Percentiles rank a stretch among this genome's conserved stretches.
phyloP scores from a whole-genome alignment of 164 flowering plant species.

The Vitis labrusca region DNA sequence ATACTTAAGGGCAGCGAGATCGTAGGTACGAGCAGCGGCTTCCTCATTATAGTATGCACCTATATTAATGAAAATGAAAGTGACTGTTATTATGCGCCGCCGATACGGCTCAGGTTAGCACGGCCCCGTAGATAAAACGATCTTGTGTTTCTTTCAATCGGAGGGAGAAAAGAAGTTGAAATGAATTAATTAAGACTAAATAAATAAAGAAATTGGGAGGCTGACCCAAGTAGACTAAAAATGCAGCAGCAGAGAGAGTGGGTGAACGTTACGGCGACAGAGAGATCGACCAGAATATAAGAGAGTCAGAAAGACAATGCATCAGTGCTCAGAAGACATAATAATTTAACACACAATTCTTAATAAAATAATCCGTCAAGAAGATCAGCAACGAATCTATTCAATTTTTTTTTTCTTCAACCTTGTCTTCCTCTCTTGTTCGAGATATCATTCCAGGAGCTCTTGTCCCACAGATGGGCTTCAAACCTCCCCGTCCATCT shows the following conservation, averaged over 20 bases:
- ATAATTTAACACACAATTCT: too few species aligned
- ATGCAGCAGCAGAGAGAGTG: conserved; percentile 35
- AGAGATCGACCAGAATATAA: conserved; percentile 26
- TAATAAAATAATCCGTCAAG: too few species aligned
- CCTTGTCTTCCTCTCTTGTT: conserved; percentile 97
- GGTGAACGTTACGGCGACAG: conserved; percentile 39
- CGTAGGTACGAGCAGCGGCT: conserved; percentile 91
- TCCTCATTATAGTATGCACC: conserved; percentile 94
- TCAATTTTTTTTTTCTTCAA: conserved; percentile 6
- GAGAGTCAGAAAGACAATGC: conserved; percentile 26
- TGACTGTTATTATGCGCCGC: too few species aligned
- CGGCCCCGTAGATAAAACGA: too few species aligned
- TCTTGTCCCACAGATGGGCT: conserved; percentile 97
- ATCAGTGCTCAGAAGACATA: too few species aligned
- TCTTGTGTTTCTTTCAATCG: too few species aligned
- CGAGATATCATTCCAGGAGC: conserved; percentile 68
- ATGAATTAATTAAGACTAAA: neutral
- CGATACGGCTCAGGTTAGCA: too few species aligned
- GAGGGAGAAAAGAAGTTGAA: too few species aligned
- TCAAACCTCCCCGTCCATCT: conserved; percentile 96
- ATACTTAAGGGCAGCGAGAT: conserved; percentile 91
- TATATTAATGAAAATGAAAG: conserved; percentile 17
- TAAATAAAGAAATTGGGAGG: neutral
- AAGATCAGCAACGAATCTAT: too few species aligned
- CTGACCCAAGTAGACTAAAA: conserved; percentile 84